Percentiles rank a stretch among this genome's conserved stretches.
Conservation (phyloP, 129 eudicot species). For the Flaveria brownii region DNA sequence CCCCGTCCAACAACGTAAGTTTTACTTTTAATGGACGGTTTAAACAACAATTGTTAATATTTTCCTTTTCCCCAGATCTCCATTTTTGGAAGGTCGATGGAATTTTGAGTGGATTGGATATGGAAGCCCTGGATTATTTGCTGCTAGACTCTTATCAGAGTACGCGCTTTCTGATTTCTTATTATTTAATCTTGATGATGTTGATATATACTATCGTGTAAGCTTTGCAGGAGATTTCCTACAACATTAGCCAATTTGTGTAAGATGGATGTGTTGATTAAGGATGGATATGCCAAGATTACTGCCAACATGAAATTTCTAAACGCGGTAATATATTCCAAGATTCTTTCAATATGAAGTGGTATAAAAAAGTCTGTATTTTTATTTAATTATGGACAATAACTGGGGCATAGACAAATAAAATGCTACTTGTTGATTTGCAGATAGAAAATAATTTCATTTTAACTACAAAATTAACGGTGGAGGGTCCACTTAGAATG, state of each 20-base stretch:
- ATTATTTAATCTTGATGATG: neutral
- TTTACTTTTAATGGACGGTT: conserved; percentile 18
- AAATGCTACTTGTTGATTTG: conserved; percentile 37
- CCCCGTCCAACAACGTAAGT: conserved; percentile 97
- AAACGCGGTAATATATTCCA: conserved; percentile 51
- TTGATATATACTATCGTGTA: neutral
- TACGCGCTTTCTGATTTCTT: conserved; percentile 37
- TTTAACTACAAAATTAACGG: conserved; percentile 62
- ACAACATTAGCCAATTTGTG: conserved; percentile 59
- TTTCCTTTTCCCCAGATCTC: conserved; percentile 68
- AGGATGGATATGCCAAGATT: conserved; percentile 72
- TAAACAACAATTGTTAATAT: conserved; percentile 20
- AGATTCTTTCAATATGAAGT: neutral
- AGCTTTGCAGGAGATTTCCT: conserved; percentile 73
- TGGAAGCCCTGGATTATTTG: conserved; percentile 72
- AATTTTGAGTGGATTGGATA: conserved; percentile 87
- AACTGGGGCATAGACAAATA: neutral
- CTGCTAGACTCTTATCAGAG: conserved; percentile 63
- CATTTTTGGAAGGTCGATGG: conserved; percentile 85
- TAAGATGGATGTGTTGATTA: conserved; percentile 71
- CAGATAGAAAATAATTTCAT: conserved; percentile 79
- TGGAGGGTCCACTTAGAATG: conserved; percentile 92
- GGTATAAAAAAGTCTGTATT: neutral
- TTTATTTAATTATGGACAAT: neutral
- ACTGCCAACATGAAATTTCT: conserved; percentile 65